These are phyloP conservation scores for Phytophthora europaea DNA, from an alignment of 352 stramenopile species.

Conservation along the genomic window DNA sequence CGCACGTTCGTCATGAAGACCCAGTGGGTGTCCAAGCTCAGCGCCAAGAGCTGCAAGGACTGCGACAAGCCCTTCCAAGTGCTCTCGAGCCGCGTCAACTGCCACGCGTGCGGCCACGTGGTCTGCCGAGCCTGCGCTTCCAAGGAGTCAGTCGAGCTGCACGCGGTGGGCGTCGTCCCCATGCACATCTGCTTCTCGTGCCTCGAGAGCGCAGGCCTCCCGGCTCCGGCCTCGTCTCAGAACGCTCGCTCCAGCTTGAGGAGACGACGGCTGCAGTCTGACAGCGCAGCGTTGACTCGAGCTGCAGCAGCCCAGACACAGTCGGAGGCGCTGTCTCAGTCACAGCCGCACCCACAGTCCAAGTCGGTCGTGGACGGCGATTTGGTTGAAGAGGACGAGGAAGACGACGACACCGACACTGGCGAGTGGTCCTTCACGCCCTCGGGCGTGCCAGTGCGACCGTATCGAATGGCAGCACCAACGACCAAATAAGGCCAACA, in stretches of 20 bases:
- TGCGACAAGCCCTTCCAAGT: conserved; percentile 49
- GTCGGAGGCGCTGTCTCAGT: conserved; percentile 20
- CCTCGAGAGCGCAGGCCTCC: conserved; percentile 38
- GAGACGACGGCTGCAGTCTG: conserved; percentile 37
- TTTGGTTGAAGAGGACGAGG: conserved; percentile 37
- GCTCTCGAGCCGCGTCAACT: conserved; percentile 55
- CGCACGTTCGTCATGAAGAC: conserved; percentile 58
- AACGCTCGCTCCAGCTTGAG: conserved; percentile 12
- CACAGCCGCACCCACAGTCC: conserved; percentile 18
- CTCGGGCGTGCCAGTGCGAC: conserved; percentile 36
- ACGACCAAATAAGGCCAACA: conserved; percentile 4
- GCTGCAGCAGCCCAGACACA: conserved; percentile 4
- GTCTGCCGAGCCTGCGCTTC: conserved; percentile 44
- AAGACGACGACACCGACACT: conserved; percentile 40
- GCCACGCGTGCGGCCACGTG: conserved; percentile 50
- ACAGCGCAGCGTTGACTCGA: conserved; percentile 17
- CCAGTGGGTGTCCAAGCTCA: conserved; percentile 50
- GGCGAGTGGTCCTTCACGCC: conserved; percentile 49
- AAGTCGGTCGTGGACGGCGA: conserved; percentile 32
- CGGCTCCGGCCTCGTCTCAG: conserved; percentile 19
- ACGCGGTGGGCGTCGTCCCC: conserved; percentile 46
- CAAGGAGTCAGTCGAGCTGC: conserved; percentile 52
- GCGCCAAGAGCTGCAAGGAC: conserved; percentile 41
- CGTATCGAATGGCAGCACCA: conserved; percentile 28
- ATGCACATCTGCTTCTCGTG: conserved; percentile 57